phyloP scores from a whole-genome alignment of 805 yeast species.

The Metschnikowia orientalis region DNA sequence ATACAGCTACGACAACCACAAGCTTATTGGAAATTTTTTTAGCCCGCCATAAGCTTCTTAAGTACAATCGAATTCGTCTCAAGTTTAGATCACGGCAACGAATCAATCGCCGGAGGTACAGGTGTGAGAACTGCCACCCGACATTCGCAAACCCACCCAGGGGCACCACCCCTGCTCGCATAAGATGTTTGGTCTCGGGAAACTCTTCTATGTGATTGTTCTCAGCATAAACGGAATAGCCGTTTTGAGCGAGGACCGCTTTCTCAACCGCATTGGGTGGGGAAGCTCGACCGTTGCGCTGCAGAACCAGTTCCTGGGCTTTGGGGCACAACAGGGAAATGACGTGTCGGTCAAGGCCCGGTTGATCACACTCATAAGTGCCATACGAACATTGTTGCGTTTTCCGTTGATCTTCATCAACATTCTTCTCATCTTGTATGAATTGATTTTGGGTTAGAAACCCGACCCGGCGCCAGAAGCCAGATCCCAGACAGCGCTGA shows the following conservation, averaged over 20 bases:
- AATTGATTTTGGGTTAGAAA: slow-evolving; percentile 56
- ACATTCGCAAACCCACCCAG: too few relatives aligned
- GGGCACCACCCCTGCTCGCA: too few relatives aligned
- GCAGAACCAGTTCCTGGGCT: slow-evolving; percentile 19
- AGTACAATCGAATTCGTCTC: too few relatives aligned
- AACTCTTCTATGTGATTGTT: slow-evolving; percentile 51
- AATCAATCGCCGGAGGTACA: too few relatives aligned
- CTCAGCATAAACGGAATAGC: slow-evolving; percentile 71
- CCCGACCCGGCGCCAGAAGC: too few relatives aligned
- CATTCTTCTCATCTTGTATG: slow-evolving; percentile 62
- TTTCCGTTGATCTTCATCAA: slow-evolving; percentile 70
- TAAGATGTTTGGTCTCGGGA: slow-evolving; percentile 57
- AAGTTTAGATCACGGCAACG: too few relatives aligned
- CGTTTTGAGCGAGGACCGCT: slow-evolving; percentile 74
- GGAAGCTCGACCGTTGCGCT: slow-evolving; percentile 17
- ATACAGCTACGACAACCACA: too few relatives aligned
- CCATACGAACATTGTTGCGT: slow-evolving; percentile 71
- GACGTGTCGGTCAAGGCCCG: slow-evolving; percentile 49
- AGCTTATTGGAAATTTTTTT: too few relatives aligned
- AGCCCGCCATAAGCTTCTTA: too few relatives aligned
- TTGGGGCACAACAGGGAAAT: slow-evolving; percentile 40
- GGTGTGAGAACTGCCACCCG: slow-evolving; percentile 1
- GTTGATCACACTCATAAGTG: slow-evolving; percentile 61
- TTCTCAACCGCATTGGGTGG: slow-evolving; percentile 56
- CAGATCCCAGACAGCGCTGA: background rate